Evolutionary conservation across 192 early-diverging fungal species (phyloP), one percentile per base, ranked within the genome.

Genomic region (Umbelopsis sp.): DNA sequence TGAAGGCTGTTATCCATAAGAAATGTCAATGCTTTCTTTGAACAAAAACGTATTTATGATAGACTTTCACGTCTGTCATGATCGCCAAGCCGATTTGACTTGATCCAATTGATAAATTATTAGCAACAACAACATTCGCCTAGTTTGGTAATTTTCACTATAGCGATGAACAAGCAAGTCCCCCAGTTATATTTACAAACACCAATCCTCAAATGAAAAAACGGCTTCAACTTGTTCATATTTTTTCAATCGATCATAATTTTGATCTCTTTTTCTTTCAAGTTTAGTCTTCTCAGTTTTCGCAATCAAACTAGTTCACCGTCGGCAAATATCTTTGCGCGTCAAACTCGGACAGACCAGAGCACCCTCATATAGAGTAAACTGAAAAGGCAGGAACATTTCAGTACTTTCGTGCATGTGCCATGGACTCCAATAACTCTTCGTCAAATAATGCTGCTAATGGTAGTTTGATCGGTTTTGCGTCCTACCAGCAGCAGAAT

Each of bases 401-500:
- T 61, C 55, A n/a, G 18, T 61, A 12, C 13, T 61, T 16, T 35
- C 30, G 5, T 61, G 30, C 11, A 35, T 61, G 55, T 61, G 27
- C 12, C 27, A 49, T 52, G 68, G 49, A 50, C 51, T 69, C 49
- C 10, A 53, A 69, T 53, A 35, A 18, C 44, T 51, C 68, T 10
- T 23, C 30, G 4, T 27, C 55, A 33, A 30, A 15, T 7, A 16
- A 23, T 11, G 27, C 55, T n/a, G 11, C 55, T 6, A 61, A 61
- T 18, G 47, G 65, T 16, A 66, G 45, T 25, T 47, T 70, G 35
- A 70, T 73, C 21, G 72, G 68, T 13, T 73, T 75, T 75, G 66
- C 74, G 18, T 76, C 74, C 12, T 76, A 75, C 35, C 78, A 80
- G 49, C 78, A 80, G 18, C 74, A 80, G 68, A 53, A 44, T 45